A percentile compares a stretch with the other conserved stretches of the same genome.
phyloP scores from a whole-genome alignment of 2,329 filamentous ascomycete species.

The Lithohypha guttulata region DNA sequence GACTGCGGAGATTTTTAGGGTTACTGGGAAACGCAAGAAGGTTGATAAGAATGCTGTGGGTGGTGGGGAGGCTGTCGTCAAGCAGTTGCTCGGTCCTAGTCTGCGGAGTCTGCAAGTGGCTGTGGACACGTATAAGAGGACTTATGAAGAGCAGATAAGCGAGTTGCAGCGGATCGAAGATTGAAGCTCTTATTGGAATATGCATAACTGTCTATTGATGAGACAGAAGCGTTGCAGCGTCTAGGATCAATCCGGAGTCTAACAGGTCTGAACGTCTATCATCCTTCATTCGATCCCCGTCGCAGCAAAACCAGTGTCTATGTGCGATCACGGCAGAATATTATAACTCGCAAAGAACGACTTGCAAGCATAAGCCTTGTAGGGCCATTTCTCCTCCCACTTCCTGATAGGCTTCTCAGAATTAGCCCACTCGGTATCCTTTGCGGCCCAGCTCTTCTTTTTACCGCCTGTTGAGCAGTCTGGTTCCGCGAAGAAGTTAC shows the following conservation, averaged over 20 bases:
- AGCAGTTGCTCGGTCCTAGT: slow-evolving; percentile 65
- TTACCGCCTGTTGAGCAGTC: neutral
- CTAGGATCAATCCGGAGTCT: too few relatives aligned
- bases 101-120: slow-evolving; percentile 61
- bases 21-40: slow-evolving; percentile 62
- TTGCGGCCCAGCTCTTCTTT: neutral
- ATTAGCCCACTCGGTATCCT: neutral
- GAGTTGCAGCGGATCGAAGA: neutral
- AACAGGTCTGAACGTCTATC: too few relatives aligned
- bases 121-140: slow-evolving; percentile 58
- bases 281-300: too few relatives aligned
- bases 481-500: neutral
- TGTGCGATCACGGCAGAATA: neutral
- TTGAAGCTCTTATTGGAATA: too few relatives aligned
- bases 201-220: too few relatives aligned
- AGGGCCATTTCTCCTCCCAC: neutral
- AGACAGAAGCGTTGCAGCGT: too few relatives aligned
- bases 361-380: neutral
- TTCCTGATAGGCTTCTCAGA: neutral
- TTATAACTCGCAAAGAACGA: neutral
- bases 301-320: too few relatives aligned
- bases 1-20: slow-evolving; percentile 58
- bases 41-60: slow-evolving; percentile 58
- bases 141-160: slow-evolving; percentile 51
- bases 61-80: slow-evolving; percentile 66